Conservation (phyloP, 2,329 filamentous ascomycete genomes). For the Rhynchosporium agropyri region DNA sequence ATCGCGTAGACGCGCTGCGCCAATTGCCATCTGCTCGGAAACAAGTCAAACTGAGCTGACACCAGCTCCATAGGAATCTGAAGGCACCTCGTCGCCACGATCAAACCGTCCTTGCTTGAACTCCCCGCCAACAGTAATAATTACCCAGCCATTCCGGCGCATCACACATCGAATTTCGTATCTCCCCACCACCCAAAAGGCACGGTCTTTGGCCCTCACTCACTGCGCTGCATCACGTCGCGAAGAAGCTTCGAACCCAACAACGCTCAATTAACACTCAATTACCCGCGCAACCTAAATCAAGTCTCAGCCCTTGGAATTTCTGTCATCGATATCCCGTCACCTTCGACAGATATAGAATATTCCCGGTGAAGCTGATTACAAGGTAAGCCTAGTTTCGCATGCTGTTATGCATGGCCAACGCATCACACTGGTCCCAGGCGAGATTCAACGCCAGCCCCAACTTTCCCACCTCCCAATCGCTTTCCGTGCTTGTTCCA, state of each 20-base stretch:
- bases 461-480: constrained; percentile 38
- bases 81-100: not conserved
- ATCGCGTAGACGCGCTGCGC: constrained; percentile 34
- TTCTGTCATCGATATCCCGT: constrained; percentile 31
- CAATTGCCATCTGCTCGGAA: constrained; percentile 6
- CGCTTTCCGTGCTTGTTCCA: constrained; percentile 32
- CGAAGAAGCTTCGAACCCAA: constrained; percentile 20
- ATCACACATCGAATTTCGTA: constrained; percentile 10
- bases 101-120: not conserved
- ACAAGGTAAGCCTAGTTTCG: constrained; percentile 43
- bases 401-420: constrained; percentile 42
- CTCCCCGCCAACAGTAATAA: constrained; percentile 1
- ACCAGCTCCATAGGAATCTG: constrained; percentile 2
- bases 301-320: constrained; percentile 26
- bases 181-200: constrained; percentile 14
- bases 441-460: constrained; percentile 37
- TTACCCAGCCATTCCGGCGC: constrained; percentile 11
- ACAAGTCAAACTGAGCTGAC: constrained; percentile 3
- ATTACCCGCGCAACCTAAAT: constrained; percentile 23
- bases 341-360: constrained; percentile 36
- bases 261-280: constrained; percentile 28
- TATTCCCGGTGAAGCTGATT: constrained; percentile 38
- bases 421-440: constrained; percentile 42
- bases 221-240: constrained; percentile 29
- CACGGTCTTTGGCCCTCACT: constrained; percentile 25